These are phyloP conservation scores for Wallacemonas collosoma DNA, from an alignment of 208 protist species.

Conservation along the genomic window DNA sequence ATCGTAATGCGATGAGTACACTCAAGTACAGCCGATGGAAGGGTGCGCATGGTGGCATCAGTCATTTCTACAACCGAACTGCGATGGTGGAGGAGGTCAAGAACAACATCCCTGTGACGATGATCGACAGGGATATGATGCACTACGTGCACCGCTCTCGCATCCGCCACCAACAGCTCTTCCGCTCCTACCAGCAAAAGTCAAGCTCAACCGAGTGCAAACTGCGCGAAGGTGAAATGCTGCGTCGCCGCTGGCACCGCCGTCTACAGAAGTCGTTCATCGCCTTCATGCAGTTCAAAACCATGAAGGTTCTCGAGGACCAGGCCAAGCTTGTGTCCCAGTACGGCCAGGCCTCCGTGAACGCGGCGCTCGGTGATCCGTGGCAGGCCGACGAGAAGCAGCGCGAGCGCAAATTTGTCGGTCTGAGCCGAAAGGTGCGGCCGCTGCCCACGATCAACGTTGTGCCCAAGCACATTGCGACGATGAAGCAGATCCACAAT, in stretches of 20 bases:
- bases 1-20: slow-evolving; percentile 83
- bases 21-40: slow-evolving; percentile 88
- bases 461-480: slow-evolving; percentile 88
- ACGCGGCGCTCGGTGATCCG: slow-evolving; percentile 81
- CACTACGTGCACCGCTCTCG: slow-evolving; percentile 85
- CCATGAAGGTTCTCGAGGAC: slow-evolving; percentile 90
- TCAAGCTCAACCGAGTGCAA: slow-evolving; percentile 86
- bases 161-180: slow-evolving; percentile 85
- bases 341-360: slow-evolving; percentile 88
- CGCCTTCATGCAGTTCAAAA: slow-evolving; percentile 91
- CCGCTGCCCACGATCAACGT: slow-evolving; percentile 66
- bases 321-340: slow-evolving; percentile 82
- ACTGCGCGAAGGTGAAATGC: slow-evolving; percentile 84
- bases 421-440: slow-evolving; percentile 61
- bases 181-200: slow-evolving; percentile 91
- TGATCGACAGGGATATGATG: slow-evolving; percentile 88
- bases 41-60: slow-evolving; percentile 70
- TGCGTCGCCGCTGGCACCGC: slow-evolving; percentile 81
- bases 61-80: slow-evolving; percentile 88
- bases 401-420: slow-evolving; percentile 50
- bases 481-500: slow-evolving; percentile 93
- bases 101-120: slow-evolving; percentile 63
- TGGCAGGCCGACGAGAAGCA: slow-evolving; percentile 23
- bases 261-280: slow-evolving; percentile 89
- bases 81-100: slow-evolving; percentile 83